These are phyloP conservation scores for Anacardium occidentale DNA, from an alignment of 345 rosid species.

Conservation along the genomic window DNA sequence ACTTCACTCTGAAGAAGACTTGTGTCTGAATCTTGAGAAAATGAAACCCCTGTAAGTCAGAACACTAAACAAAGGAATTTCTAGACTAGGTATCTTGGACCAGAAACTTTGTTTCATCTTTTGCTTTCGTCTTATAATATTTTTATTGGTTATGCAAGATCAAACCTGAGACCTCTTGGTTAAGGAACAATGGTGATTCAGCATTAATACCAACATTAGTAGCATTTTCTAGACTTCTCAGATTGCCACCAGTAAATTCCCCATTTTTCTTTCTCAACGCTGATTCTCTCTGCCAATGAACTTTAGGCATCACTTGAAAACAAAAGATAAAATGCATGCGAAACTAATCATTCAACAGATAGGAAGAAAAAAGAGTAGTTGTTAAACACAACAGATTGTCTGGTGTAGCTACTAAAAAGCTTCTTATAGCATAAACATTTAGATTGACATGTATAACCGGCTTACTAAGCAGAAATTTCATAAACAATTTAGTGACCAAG, in stretches of 20 bases:
- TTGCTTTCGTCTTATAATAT: conserved; percentile 18
- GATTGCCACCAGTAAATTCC: conserved; percentile 37
- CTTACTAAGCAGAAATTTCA: neutral
- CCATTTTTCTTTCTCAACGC: conserved; percentile 72
- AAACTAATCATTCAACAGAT: conserved; percentile 2
- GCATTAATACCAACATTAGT: conserved; percentile 19
- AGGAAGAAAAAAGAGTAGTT: neutral
- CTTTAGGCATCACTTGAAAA: conserved; percentile 17
- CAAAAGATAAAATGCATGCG: neutral
- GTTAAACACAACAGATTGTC: neutral
- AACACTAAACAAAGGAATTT: conserved; percentile 30
- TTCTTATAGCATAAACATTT: neutral
- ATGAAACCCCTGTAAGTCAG: conserved; percentile 26
- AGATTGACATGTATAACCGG: neutral
- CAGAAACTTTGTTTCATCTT: neutral
- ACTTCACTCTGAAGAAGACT: conserved; percentile 27
- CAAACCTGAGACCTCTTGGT: conserved; percentile 53
- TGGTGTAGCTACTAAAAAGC: neutral
- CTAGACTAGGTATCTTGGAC: conserved; percentile 1
- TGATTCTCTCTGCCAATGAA: conserved; percentile 65
- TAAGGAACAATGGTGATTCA: conserved; percentile 11
- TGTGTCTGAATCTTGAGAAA: conserved; percentile 38
- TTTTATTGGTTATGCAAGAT: conserved; percentile 23
- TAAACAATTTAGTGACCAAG: neutral
- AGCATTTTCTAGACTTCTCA: conserved; percentile 32